Evolutionary conservation across 768 basidiomycete species (phyloP).

Genomic region (Suillus discolor): DNA sequence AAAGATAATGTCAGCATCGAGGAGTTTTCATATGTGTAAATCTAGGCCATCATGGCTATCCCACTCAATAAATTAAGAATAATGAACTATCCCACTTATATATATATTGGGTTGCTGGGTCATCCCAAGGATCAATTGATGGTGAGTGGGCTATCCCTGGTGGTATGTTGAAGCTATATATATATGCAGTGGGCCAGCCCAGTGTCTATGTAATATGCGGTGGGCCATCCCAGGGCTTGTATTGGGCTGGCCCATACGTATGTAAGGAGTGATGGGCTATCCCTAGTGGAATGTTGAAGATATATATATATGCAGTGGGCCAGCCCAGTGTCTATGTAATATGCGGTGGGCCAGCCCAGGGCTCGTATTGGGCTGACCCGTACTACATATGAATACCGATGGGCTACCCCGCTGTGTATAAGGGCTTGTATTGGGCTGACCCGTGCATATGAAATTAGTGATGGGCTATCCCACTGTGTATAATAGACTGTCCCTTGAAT

Average conservation of each 20-base stretch:
- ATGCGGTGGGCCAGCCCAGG: too few relatives aligned
- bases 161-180: not conserved
- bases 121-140: not conserved
- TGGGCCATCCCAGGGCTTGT: too few relatives aligned
- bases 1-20: not conserved
- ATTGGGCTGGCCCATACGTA: not conserved
- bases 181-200: not conserved
- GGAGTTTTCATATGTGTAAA: not conserved
- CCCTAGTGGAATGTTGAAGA: not conserved
- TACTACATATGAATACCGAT: not conserved
- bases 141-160: not conserved
- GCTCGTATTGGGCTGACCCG: too few relatives aligned
- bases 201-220: not conserved
- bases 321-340: not conserved
- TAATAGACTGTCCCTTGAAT: too few relatives aligned
- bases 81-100: too few relatives aligned
- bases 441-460: not conserved
- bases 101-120: not conserved
- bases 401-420: not conserved
- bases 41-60: not conserved
- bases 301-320: not conserved
- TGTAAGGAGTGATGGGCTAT: not conserved
- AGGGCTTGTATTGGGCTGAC: not conserved
- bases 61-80: not conserved
- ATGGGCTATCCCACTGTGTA: not conserved